Conservation (phyloP, 1,284 basidiomycete species). For the Ceratobasidium sp. region DNA sequence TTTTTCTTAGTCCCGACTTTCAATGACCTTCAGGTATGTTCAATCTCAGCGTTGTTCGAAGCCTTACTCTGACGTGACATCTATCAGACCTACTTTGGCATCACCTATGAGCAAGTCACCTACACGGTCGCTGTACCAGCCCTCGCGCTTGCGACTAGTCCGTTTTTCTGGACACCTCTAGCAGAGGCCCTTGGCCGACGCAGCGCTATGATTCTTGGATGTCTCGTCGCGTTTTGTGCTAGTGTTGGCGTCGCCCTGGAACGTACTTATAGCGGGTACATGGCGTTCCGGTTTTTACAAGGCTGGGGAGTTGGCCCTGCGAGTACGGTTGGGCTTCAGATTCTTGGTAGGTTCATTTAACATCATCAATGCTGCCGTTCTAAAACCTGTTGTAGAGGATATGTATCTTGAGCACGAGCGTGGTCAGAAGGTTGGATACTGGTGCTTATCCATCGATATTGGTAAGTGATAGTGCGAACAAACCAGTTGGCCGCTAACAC, state of each 20-base stretch:
- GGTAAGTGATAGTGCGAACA: constrained; percentile 32
- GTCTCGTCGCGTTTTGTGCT: constrained; percentile 43
- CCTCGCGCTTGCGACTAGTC: constrained; percentile 44
- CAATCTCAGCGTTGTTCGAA: background rate
- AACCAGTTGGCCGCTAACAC: background rate
- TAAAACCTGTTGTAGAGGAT: constrained; percentile 43
- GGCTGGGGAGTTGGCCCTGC: constrained; percentile 48
- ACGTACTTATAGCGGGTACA: constrained; percentile 45
- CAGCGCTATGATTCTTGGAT: constrained; percentile 44
- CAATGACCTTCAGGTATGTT: constrained; percentile 42
- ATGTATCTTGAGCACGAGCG: constrained; percentile 47
- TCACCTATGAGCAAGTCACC: constrained; percentile 46
- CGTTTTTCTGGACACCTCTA: constrained; percentile 47
- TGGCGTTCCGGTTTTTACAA: constrained; percentile 46
- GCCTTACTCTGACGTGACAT: background rate
- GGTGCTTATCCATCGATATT: constrained; percentile 47
- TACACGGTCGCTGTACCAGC: constrained; percentile 47
- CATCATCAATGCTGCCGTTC: background rate
- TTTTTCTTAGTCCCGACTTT: constrained; percentile 44
- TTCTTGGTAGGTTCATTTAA: constrained; percentile 29
- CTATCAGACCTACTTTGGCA: constrained; percentile 22
- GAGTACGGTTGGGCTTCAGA: constrained; percentile 46
- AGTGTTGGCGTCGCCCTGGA: constrained; percentile 44
- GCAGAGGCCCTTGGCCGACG: constrained; percentile 45
- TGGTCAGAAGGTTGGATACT: constrained; percentile 47